These are phyloP conservation scores for Aureobasidium sp. DNA, from an alignment of 2,329 filamentous ascomycete species.

Conservation along the genomic window DNA sequence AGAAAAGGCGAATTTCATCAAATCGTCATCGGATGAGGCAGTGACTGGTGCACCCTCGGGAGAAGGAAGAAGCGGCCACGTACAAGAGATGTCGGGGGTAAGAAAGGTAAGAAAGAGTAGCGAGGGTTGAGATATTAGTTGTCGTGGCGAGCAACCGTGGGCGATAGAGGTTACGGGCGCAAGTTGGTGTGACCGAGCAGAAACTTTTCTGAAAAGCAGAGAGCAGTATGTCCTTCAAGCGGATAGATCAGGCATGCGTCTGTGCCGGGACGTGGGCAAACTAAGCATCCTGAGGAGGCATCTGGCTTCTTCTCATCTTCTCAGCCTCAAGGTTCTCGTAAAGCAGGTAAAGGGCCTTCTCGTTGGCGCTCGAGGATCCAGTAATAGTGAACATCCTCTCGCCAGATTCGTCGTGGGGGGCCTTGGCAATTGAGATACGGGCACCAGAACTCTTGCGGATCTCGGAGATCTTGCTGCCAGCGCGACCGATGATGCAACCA, in stretches of 20 bases:
- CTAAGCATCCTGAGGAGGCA: conserved; percentile 34
- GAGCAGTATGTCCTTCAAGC: background rate
- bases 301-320: conserved; percentile 94
- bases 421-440: conserved; percentile 95
- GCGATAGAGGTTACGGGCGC: background rate
- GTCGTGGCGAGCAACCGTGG: conserved; percentile 3
- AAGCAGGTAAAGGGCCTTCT: conserved; percentile 89
- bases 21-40: conserved; percentile 15
- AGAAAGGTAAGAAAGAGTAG: conserved; percentile 6
- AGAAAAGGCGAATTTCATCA: conserved; percentile 13
- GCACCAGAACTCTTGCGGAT: conserved; percentile 95
- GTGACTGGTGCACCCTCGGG: conserved; percentile 13
- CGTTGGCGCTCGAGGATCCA: conserved; percentile 87
- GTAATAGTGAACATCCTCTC: conserved; percentile 99
- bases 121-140: conserved; percentile 3
- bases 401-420: conserved; percentile 91
- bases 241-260: background rate
- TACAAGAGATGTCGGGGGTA: conserved; percentile 10
- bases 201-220: background rate
- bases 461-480: conserved; percentile 95
- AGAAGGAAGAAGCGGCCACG: conserved; percentile 10
- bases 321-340: conserved; percentile 99
- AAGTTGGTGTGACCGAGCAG: background rate
- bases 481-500: conserved; percentile 95
- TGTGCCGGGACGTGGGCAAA: conserved; percentile 1